Base-by-base conservation (phyloP, 1,284 basidiomycete species). In the Athelia psychrophila region DNA sequence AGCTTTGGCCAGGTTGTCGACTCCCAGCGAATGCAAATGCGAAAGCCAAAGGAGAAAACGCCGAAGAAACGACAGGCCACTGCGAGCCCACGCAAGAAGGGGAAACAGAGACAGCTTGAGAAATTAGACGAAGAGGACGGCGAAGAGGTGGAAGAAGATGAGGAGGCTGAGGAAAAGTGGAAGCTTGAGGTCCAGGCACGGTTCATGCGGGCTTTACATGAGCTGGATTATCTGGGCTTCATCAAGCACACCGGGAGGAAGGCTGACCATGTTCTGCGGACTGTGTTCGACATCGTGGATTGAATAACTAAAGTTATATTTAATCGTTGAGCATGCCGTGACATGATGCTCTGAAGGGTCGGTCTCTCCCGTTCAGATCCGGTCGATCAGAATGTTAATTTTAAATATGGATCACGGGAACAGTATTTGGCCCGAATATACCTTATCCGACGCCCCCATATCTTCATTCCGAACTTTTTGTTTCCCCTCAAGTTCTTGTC, bases 181-280 rank as follows among this genome's bases (percentile, higher is more conserved):
- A 76, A 74, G 55, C 54, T 79, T 52, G 79, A 88, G 58, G 75
- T 84, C 20, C 89, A 91, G 61, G 86, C 86, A 33, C 74, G 90
- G 22, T 92, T 92, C 64, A 78, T 91, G 51, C 77, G 86, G 18
- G 80, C 86, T 9, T 63, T 91, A 62, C 90, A 92, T 55, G 88
- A 91, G 60, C 75, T 92, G 20, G 89, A 92, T 60, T 84, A 83
- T 58, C 64, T 91, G 50, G 90, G 90, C 8, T 80, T 92, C 60
- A 68, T 92, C 60, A 88, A 88, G 63, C 87, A 88, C 57, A 91
- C 87, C 1, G 81, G 83, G 35, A 72, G 88, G 54, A 91, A 88
- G 64, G 77, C 77, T 5, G 90, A 91, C 59, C 88, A 90, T 68
- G 80, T 91, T 45, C 61, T 84, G 54, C 75, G 82, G 59, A 86